A percentile compares a stretch with the other conserved stretches of the same genome.
phyloP scores from a whole-genome alignment of 1,139 yeast species.

The Yamadazyma spencermartinsiae region DNA sequence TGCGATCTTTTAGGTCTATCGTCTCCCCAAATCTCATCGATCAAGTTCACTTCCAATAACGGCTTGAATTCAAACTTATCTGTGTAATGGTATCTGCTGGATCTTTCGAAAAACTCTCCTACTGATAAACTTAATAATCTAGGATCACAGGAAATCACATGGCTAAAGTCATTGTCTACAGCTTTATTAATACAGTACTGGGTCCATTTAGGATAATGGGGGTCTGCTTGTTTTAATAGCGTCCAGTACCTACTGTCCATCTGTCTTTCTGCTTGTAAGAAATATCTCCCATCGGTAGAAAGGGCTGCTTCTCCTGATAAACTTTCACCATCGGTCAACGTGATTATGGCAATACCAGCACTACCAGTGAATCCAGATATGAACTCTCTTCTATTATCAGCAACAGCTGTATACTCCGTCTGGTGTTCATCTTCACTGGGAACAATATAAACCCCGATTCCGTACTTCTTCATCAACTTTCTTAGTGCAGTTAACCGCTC shows the following conservation, averaged over 20 bases:
- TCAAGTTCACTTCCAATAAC: slow-evolving; percentile 29
- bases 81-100: slow-evolving; percentile 21
- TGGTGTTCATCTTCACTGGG: slow-evolving; percentile 66
- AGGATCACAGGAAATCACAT: slow-evolving; percentile 44
- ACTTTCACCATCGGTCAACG: slow-evolving; percentile 33
- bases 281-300: slow-evolving; percentile 60
- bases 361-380: slow-evolving; percentile 58
- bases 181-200: slow-evolving; percentile 40
- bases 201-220: slow-evolving; percentile 40
- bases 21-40: slow-evolving; percentile 43
- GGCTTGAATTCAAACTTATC: slow-evolving; percentile 33
- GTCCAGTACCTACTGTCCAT: slow-evolving; percentile 36
- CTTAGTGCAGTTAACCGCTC: slow-evolving; percentile 37
- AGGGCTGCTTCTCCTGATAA: slow-evolving; percentile 45
- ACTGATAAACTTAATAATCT: slow-evolving; percentile 31
- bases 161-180: slow-evolving; percentile 29
- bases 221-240: slow-evolving; percentile 39
- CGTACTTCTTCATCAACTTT: slow-evolving; percentile 38
- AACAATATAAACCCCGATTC: slow-evolving; percentile 51
- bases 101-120: slow-evolving; percentile 36
- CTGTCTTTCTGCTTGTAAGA: slow-evolving; percentile 47
- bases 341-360: slow-evolving; percentile 55
- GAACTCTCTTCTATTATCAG: slow-evolving; percentile 52
- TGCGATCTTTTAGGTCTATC: slow-evolving; percentile 40
- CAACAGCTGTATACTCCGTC: slow-evolving; percentile 51